These are phyloP conservation scores for Chytridium lagenaria DNA, from an alignment of 371 early-diverging fungal genomes.

Conservation along the genomic window DNA sequence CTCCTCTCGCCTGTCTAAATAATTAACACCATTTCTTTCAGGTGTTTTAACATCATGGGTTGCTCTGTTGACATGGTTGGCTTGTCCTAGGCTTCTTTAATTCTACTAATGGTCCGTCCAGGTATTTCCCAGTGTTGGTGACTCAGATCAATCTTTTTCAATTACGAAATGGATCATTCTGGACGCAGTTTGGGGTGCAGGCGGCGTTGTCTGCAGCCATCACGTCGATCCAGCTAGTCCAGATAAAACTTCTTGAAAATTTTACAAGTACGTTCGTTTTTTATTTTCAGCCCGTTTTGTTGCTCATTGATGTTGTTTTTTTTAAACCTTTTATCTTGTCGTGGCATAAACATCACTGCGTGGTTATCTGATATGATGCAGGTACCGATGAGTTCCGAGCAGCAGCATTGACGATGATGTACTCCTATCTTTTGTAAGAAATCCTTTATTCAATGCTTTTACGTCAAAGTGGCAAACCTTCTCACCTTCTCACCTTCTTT, in stretches of 20 bases:
- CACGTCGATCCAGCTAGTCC: background rate
- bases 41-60: no score
- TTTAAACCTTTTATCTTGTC: no score
- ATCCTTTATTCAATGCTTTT: no score
- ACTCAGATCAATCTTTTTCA: background rate
- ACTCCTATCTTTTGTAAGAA: slow-evolving; percentile 2
- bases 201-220: background rate
- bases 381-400: background rate
- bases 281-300: background rate
- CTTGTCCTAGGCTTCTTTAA: no score
- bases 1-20: no score
- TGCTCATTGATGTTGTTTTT: no score
- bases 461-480: no score
- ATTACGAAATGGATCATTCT: background rate
- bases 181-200: background rate
- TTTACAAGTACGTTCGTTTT: background rate
- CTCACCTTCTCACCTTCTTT: no score
- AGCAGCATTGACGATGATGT: background rate
- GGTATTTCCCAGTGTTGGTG: background rate
- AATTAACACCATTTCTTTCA: no score
- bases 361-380: background rate
- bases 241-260: background rate
- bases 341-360: background rate
- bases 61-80: no score
- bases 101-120: no score